phyloP scores from a whole-genome alignment of 1,284 basidiomycete genomes.

The Microbotryum violaceum region DNA sequence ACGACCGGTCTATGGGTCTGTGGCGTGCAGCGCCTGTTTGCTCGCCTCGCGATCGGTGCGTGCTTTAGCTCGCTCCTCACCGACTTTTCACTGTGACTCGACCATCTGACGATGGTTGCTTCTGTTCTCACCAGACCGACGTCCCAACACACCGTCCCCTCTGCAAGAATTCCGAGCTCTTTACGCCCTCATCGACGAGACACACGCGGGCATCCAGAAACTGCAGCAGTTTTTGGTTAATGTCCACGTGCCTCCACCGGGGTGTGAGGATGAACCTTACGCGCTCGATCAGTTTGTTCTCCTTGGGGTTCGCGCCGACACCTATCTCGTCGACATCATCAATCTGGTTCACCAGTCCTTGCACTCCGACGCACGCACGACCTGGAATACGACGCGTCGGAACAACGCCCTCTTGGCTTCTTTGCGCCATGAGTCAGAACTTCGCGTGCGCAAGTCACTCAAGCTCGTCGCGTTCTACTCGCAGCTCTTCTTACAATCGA shows the following conservation, averaged over 20 bases:
- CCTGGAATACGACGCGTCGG: constrained; percentile 6
- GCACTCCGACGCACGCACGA: constrained; percentile 2
- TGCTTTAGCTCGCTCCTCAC: background rate
- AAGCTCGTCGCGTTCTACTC: constrained; percentile 29
- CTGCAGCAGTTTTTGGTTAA: constrained; percentile 24
- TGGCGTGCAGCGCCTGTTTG: constrained; percentile 13
- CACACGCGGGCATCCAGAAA: constrained; percentile 22
- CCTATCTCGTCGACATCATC: constrained; percentile 21
- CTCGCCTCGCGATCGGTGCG: constrained; percentile 19
- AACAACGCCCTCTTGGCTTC: constrained; percentile 4
- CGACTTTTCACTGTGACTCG: background rate
- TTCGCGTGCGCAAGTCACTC: constrained; percentile 27
- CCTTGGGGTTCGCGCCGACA: constrained; percentile 23
- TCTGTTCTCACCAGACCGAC: constrained; percentile 8
- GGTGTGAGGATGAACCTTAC: constrained; percentile 13
- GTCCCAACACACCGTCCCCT: constrained; percentile 3
- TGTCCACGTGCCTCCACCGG: constrained; percentile 10
- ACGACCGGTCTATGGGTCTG: constrained; percentile 19
- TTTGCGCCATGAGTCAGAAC: constrained; percentile 20
- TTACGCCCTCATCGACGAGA: constrained; percentile 23
- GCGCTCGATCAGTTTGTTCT: constrained; percentile 27
- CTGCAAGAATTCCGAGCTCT: constrained; percentile 19
- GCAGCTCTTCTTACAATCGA: constrained; percentile 22
- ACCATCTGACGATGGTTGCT: background rate
- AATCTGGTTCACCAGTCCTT: constrained; percentile 20